Conservation (phyloP, 371 early-diverging fungal species). For the Syncephalastrum sp. region DNA sequence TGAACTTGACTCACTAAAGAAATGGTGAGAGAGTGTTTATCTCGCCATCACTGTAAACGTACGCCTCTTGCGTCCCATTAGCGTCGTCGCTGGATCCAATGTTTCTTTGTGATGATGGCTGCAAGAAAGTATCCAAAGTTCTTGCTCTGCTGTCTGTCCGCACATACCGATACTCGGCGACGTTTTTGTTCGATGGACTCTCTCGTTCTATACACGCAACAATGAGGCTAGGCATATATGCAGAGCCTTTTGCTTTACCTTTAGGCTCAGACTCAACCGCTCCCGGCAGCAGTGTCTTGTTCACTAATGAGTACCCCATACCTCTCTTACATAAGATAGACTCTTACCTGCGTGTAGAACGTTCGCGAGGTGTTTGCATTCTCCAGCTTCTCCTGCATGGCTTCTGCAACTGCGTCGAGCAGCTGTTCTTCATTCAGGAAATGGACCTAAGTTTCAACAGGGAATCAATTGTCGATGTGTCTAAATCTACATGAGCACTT, state of each 20-base stretch:
- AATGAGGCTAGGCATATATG: neutral
- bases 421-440: constrained; percentile 90
- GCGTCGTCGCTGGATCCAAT: constrained; percentile 9
- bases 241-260: neutral
- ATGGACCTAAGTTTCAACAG: constrained; percentile 61
- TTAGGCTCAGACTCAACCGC: constrained; percentile 7
- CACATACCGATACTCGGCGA: constrained; percentile 64
- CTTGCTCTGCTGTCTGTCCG: constrained; percentile 75
- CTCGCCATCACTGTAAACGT: neutral
- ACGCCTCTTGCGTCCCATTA: constrained; percentile 1
- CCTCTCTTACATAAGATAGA: neutral
- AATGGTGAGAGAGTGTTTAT: too few relatives aligned
- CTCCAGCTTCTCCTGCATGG: constrained; percentile 56
- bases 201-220: neutral
- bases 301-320: neutral
- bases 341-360: constrained; percentile 52
- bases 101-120: constrained; percentile 1
- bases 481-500: neutral
- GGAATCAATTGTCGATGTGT: too few relatives aligned
- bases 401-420: constrained; percentile 61
- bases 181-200: constrained; percentile 8
- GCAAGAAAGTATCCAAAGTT: constrained; percentile 66
- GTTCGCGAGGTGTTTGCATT: constrained; percentile 53
- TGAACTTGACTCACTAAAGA: too few relatives aligned
- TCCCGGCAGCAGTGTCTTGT: constrained; percentile 34